Evolutionary conservation across 2,329 filamentous ascomycete species (phyloP), one percentile per base, ranked within the genome.

Genomic region (Phoma sp.): DNA sequence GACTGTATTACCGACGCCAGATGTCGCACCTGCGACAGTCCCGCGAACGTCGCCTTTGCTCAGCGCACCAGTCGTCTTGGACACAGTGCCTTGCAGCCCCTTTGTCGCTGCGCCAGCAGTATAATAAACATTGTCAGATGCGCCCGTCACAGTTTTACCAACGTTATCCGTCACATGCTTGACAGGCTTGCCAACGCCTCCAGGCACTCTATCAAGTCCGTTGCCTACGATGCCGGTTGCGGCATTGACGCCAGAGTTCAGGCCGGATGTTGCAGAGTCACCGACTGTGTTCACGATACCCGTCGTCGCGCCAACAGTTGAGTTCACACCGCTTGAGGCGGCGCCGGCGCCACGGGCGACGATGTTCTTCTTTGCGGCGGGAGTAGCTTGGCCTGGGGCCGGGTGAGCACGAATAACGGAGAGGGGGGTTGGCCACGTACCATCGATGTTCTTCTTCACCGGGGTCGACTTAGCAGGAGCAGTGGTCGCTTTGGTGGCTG

Each of bases 41-140:
- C 77, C 77, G 42, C 66, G 72, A 14, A 76, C 57, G 61, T 80
- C 77, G 1, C 77, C 77, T 47, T 68, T 73, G 1, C 76, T 76
- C n/a, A 79, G 45, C 5, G 76, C 77, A 3, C 69, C 66, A 1
- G 77, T 78, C 0, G 78, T 80, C 54, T 79, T 78, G 12, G 71
- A 74, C 3, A 78, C 73, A 0, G 77, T 79, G 4, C 74, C 72
- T 26, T 78, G 76, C 5, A 79, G 50, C 0, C 77, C 77, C 42
- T 73, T 74, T 3, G 77, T 78, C 9, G 76, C 71, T 10, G 68
- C 69, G 0, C 73, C 74, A 6, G 72, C 63, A 4, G 77, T 78
- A 50, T 77, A 76, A 28, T 78, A 76, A 20, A 76, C 52, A 28
- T 76, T 75, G 29, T 73, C 69, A 15, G 74, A 74, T 5, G 75